Base-by-base conservation (phyloP, 2,329 filamentous ascomycete species). In the Alternaria viburni region DNA sequence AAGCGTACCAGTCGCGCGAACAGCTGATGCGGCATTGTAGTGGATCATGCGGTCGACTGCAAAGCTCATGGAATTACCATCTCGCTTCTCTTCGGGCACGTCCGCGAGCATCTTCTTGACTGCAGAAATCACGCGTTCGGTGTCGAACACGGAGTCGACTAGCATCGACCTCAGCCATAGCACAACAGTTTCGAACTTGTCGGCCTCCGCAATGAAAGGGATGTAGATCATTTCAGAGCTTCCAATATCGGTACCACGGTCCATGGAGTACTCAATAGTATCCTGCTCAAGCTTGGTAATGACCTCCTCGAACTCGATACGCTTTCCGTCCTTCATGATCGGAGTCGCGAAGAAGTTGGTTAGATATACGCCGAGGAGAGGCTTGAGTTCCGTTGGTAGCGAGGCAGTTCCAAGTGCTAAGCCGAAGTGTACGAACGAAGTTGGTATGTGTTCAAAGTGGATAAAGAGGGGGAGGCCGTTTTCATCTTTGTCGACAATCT, bases 291-390 rank as follows among this genome's bases (percentile, higher is more conserved):
- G 86, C 75, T 94, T 90, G 76, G 93, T 92, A 47, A 98, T 93
- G 4, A 98, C 92, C 66, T 97, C 88, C 77, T 98, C 96, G 72
- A 98, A 99, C 51, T 91, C 89, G 28, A 99, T 83, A 23, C 87
- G 87, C 76, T 93, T 86, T 46, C 92, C 93, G 71, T 93, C 86
- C 28, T 90, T 89, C 72, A 86, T 85, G 63, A 99, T 90, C 3
- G 95, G 96, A 0, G 93, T 93, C 76, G 93, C 95, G 85, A 98
- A 99, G 83, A 98, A 97, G 75, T 95, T 96, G 75, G 94, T 92
- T 28, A 89, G 90, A 75, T 97, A 98, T 44, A 98, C 86, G 4
- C 90, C 87, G 51, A 98, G 84, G 21, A 99, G 81, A 4, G 96
- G 96, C 76, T 95, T 93, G 62, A 95, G 86, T 67, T 94, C 88